Evolutionary conservation across 148 eudicot species (phyloP).

Genomic region (Salicornia ramosissima): DNA sequence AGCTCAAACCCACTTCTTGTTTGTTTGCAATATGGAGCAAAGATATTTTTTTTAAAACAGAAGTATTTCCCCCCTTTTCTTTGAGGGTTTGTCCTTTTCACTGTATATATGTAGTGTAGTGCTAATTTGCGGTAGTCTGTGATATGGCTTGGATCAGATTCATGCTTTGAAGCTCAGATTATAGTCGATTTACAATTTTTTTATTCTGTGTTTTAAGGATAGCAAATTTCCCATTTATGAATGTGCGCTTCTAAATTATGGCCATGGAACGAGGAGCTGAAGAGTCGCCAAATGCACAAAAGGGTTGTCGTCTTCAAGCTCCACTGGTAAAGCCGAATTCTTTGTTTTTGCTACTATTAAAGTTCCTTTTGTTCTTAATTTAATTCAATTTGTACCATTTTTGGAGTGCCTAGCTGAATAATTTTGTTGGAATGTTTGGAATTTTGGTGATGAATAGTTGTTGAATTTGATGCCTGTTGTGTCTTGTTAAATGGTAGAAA

Average conservation of each 20-base stretch:
- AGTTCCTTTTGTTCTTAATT: too few relatives aligned
- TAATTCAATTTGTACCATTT: slow-evolving; percentile 11
- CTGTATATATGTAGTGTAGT: not conserved
- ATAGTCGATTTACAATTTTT: slow-evolving; percentile 12
- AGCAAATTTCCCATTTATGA: slow-evolving; percentile 17
- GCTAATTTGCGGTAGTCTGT: too few relatives aligned
- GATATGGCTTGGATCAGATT: slow-evolving; percentile 24
- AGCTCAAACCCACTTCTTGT: not conserved
- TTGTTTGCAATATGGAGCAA: not conserved
- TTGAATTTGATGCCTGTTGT: slow-evolving; percentile 7
- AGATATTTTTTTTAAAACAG: not conserved
- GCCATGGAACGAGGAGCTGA: slow-evolving; percentile 43
- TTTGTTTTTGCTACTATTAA: slow-evolving; percentile 10
- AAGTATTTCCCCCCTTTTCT: not conserved
- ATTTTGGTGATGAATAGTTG: not conserved
- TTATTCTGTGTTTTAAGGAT: slow-evolving; percentile 9
- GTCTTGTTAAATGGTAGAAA: not conserved
- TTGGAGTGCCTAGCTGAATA: slow-evolving; percentile 24
- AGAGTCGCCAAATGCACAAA: slow-evolving; percentile 46
- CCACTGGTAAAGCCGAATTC: slow-evolving; percentile 50
- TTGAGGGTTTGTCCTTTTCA: not conserved
- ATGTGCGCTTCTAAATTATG: slow-evolving; percentile 20
- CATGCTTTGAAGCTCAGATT: slow-evolving; percentile 1
- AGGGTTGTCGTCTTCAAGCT: slow-evolving; percentile 75
- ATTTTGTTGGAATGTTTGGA: slow-evolving; percentile 9